phyloP scores from a whole-genome alignment of 768 basidiomycete genomes.

The Leccinum arenicola region DNA sequence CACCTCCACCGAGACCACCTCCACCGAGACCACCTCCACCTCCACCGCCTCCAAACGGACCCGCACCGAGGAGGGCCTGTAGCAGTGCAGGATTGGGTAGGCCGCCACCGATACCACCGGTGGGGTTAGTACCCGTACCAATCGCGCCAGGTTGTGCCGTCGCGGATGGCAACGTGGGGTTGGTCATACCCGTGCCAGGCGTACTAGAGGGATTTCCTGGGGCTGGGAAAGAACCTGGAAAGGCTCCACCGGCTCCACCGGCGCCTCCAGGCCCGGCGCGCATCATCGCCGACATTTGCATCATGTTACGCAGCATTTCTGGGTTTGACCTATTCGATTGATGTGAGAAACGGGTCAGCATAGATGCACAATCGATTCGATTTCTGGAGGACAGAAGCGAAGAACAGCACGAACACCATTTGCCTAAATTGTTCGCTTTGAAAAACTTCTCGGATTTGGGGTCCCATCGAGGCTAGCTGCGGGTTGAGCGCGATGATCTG shows the following conservation, averaged over 20 bases:
- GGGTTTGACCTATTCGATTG: constrained; percentile 61
- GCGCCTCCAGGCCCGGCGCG: constrained; percentile 34
- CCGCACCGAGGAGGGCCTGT: constrained; percentile 21
- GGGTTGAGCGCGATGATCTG: constrained; percentile 83
- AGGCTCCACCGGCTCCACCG: constrained; percentile 33
- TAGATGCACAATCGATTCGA: neutral
- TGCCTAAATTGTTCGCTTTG: constrained; percentile 72
- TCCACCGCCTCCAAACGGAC: neutral
- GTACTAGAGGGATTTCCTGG: constrained; percentile 51
- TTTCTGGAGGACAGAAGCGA: neutral
- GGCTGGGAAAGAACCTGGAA: constrained; percentile 48
- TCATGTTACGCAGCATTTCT: constrained; percentile 67
- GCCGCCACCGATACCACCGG: constrained; percentile 7
- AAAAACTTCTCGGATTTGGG: constrained; percentile 77
- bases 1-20: neutral
- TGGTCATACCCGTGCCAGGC: constrained; percentile 15
- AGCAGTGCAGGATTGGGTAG: constrained; percentile 44
- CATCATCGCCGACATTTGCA: constrained; percentile 59
- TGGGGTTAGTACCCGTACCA: constrained; percentile 20
- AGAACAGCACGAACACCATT: constrained; percentile 54
- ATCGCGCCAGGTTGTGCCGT: constrained; percentile 22
- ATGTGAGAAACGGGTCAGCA: neutral
- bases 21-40: constrained; percentile 16
- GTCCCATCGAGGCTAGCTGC: constrained; percentile 69
- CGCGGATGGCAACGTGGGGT: constrained; percentile 21